These are phyloP conservation scores for Platanthera guangdongensis DNA, from an alignment of 106 monocot species.

Conservation along the genomic window DNA sequence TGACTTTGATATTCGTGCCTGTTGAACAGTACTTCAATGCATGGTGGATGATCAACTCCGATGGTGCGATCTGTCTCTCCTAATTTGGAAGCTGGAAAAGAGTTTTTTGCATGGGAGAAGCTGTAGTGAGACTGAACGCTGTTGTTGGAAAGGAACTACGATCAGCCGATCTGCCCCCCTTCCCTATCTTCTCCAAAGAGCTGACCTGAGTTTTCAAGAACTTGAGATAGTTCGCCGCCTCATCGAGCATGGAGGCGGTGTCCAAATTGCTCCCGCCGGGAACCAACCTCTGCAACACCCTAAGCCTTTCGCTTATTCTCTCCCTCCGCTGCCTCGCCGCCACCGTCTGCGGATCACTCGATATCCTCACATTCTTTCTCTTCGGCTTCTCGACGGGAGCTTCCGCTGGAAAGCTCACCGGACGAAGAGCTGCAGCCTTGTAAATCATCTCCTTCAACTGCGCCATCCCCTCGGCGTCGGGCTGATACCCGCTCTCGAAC, in stretches of 20 bases:
- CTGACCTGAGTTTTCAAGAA: conserved; percentile 69
- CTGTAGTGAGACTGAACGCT: not conserved
- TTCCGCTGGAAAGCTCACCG: conserved; percentile 31
- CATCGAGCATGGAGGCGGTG: conserved; percentile 90
- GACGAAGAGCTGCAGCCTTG: conserved; percentile 61
- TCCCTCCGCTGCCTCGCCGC: conserved; percentile 76
- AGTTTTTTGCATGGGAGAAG: not conserved
- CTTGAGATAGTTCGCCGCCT: conserved; percentile 83
- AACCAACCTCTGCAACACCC: conserved; percentile 55
- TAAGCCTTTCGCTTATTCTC: conserved; percentile 64
- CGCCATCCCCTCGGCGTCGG: conserved; percentile 54
- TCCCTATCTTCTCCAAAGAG: conserved; percentile 29
- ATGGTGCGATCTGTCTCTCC: not conserved
- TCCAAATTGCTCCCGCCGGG: conserved; percentile 85
- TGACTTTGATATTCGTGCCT: not conserved
- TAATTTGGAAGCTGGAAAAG: conserved; percentile 3
- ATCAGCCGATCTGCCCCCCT: not conserved
- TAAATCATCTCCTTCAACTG: conserved; percentile 89
- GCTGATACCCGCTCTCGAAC: conserved; percentile 5
- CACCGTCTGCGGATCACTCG: conserved; percentile 79
- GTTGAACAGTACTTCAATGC: not conserved
- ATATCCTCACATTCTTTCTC: conserved; percentile 81
- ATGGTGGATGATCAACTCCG: conserved; percentile 1
- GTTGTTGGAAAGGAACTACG: not conserved
- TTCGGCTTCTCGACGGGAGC: conserved; percentile 27